Base-by-base conservation (phyloP, 2,329 filamentous ascomycete genomes). In the Diaporthe citri region DNA sequence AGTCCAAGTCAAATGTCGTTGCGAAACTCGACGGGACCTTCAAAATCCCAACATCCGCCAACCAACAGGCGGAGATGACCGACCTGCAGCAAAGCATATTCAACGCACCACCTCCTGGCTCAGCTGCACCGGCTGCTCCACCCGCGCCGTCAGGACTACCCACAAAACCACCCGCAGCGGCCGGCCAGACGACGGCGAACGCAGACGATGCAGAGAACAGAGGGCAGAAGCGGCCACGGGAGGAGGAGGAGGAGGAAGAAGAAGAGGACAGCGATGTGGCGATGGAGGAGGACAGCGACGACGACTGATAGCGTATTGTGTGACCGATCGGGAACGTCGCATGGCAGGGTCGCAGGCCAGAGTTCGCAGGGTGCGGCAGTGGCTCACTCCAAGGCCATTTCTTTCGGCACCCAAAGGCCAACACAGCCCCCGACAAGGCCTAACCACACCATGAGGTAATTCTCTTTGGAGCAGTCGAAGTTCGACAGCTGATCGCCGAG, bases 21-120 rank as follows among this genome's bases (percentile, higher is more conserved):
- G 92, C 95, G 46, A 98, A 97, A 84, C 91, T 99, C 71, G 96
- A 98, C 78, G 97, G 97, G 77, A 96, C 95, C 20, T 98, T 95
- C 85, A 92, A 93, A 81, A 89, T 94, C 79, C 92, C 94, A 20
- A 85, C 87, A 73, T 86, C 85, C 39, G 84, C 84, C 55, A 85
- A 87, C 39, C 88, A 89, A 73, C 86, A 87, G 71, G 89, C 91
- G 71, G 90, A 91, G 80, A 90, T 93, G 79, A 95, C 93, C 4
- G 93, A 94, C 78, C 87, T 94, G 60, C 93, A 95, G 82, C 93
- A 94, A 82, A 94, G 92, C 81, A 95, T 97, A 79, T 96, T 96
- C 87, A 93, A 92, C 81, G 92, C 91, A 9, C 90, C 91, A 22
- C 85, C 85, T 25, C 89, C 91, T 2, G 89, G 88, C 28, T 82